phyloP scores from a whole-genome alignment of 1,284 basidiomycete genomes.

The Puccinia horiana region DNA sequence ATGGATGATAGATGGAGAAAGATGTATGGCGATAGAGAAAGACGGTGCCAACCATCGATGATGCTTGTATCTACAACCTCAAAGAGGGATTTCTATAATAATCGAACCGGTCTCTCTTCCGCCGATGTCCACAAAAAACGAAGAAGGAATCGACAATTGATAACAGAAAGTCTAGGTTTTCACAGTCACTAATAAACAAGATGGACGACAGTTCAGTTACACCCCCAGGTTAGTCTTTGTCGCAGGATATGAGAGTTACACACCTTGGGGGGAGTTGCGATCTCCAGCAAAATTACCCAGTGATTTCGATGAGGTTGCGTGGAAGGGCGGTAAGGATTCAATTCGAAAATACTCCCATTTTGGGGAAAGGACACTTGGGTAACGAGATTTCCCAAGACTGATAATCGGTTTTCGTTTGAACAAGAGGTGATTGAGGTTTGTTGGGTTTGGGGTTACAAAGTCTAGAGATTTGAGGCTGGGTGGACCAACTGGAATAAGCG shows the following conservation, averaged over 20 bases:
- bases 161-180: neutral
- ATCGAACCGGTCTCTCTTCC: neutral
- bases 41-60: neutral
- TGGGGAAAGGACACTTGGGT: slow-evolving; percentile 34
- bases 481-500: slow-evolving; percentile 1
- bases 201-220: neutral
- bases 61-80: neutral
- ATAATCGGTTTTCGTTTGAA: slow-evolving; percentile 19
- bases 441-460: neutral
- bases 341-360: neutral
- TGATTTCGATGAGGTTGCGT: neutral
- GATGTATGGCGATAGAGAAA: neutral
- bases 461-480: slow-evolving; percentile 28
- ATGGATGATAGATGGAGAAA: neutral
- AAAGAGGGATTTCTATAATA: neutral
- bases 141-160: neutral
- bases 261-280: neutral
- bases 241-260: neutral
- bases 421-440: neutral
- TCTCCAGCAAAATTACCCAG: neutral
- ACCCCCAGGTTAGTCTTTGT: neutral
- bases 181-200: neutral
- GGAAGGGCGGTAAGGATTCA: neutral
- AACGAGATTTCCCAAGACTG: slow-evolving; percentile 47
- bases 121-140: neutral